Base-by-base conservation (phyloP, 257 asterid genomes). In the Lantana camara region DNA sequence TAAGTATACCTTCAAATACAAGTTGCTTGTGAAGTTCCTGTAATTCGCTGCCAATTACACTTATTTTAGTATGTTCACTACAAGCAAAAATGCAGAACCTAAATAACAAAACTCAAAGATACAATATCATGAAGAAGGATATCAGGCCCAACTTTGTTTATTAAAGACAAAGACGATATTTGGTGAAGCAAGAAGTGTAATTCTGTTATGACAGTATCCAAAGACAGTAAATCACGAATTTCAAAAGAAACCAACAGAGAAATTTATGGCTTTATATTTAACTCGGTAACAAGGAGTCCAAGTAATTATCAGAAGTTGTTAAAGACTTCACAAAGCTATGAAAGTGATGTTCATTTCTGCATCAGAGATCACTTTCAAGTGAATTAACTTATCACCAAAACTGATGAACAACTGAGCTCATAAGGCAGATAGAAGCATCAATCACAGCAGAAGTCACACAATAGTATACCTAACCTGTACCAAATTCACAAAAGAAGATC, bases 11-110 rank as follows among this genome's bases (percentile, higher is more conserved):
- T 70, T 83, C 92, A 72, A 76, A 83, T 57, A 94, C 97, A 66
- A 94, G 77, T 71, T 90, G 85, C 87, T 82, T 89, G 89, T 90
- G 97, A 65, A 85, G 91, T 74, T 76, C 84, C 85, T 88, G 96
- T 72, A 90, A 73, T 77, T 90, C 95, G 51, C 99, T 94, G 97
- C 82, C 89, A 84, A 54, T 76, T 52, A 79, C 63, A 79, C 73
- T 75, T 72, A 50, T 71, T 77, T 27, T 64, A 79, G 82, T 65
- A 80, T 74, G 68, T 66, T 50, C 67, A 68, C 75, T 49, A 46
- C 35, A 53, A 49, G 57, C 20, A 71, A 29, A 38, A 57, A 53
- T 45, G 59, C 20, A 71, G 35, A 38, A 57, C 34, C 44, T 22
- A 57, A 68, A 55, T 55, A 63, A 30, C 64, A 47, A 73, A 27